A percentile compares a stretch with the other conserved stretches of the same genome.
Evolutionary conservation across 306 rosid genomes (phyloP).

Genomic region (Crotalaria pallida): DNA sequence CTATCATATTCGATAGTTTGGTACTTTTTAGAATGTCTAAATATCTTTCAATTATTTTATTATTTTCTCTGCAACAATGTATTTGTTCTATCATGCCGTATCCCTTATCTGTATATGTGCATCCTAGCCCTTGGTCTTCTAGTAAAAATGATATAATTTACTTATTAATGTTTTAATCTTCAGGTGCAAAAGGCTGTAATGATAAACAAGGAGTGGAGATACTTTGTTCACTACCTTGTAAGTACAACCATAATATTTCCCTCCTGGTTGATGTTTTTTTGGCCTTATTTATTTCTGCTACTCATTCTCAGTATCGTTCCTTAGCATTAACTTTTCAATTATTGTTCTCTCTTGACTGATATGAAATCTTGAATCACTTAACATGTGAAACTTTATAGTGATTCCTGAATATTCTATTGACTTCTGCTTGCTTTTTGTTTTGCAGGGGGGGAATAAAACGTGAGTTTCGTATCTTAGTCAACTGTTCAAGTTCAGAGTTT

Average conservation of each 20-base stretch:
- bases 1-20: too few relatives aligned
- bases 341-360: not conserved
- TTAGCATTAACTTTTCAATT: not conserved
- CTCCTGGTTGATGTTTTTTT: not conserved
- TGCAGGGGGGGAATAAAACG: slow-evolving; percentile 99
- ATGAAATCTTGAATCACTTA: not conserved
- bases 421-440: slow-evolving; percentile 31
- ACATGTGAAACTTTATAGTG: slow-evolving; percentile 11
- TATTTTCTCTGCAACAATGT: too few relatives aligned
- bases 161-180: slow-evolving; percentile 16
- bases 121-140: too few relatives aligned
- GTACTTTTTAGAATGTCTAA: too few relatives aligned
- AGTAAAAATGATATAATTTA: slow-evolving; percentile 7
- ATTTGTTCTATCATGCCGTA: too few relatives aligned
- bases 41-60: too few relatives aligned
- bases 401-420: slow-evolving; percentile 13
- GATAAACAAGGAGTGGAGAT: slow-evolving; percentile 81
- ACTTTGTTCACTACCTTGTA: slow-evolving; percentile 96
- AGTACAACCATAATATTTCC: slow-evolving; percentile 32
- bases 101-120: too few relatives aligned
- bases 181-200: slow-evolving; percentile 89
- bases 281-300: too few relatives aligned
- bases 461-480: slow-evolving; percentile 44
- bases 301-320: not conserved
- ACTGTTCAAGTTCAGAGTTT: too few relatives aligned